A percentile compares a stretch with the other conserved stretches of the same genome.
Conservation (phyloP, 768 basidiomycete species). For the Phlebiopsis flavidoalba region DNA sequence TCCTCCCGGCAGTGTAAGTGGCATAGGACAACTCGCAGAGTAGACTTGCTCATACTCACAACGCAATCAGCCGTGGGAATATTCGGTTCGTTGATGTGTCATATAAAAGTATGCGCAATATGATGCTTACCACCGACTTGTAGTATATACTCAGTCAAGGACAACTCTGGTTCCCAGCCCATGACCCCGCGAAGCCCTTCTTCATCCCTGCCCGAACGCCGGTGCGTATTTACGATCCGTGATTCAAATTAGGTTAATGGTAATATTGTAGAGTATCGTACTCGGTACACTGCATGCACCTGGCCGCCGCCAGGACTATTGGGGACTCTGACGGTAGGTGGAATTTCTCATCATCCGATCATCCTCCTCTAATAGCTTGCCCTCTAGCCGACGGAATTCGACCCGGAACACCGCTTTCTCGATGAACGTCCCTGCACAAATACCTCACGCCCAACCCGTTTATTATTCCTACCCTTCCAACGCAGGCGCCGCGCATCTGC, state of each 20-base stretch:
- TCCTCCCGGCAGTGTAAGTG: slow-evolving; percentile 30
- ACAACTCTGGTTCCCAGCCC: slow-evolving; percentile 19
- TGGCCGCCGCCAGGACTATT: slow-evolving; percentile 44
- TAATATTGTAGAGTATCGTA: slow-evolving; percentile 20
- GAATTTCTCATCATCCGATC: background rate
- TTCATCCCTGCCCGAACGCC: slow-evolving; percentile 22
- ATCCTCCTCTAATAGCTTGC: background rate
- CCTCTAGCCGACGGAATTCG: slow-evolving; percentile 37
- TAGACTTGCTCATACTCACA: background rate
- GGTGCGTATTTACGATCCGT: slow-evolving; percentile 27
- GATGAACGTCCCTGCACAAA: slow-evolving; percentile 49
- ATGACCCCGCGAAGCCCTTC: slow-evolving; percentile 19
- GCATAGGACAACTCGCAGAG: background rate
- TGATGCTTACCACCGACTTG: background rate
- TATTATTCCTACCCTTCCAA: slow-evolving; percentile 68
- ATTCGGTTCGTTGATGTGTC: slow-evolving; percentile 15
- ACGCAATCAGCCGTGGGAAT: slow-evolving; percentile 21
- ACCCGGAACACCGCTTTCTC: slow-evolving; percentile 63
- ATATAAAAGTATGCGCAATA: background rate
- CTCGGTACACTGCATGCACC: slow-evolving; percentile 28
- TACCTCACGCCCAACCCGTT: slow-evolving; percentile 55
- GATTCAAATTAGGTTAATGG: no score
- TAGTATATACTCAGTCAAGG: slow-evolving; percentile 19
- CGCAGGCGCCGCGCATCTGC: slow-evolving; percentile 56
- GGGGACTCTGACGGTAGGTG: slow-evolving; percentile 51